Base-by-base conservation (phyloP, 1,284 basidiomycete species). In the Schizophyllum amplum region DNA sequence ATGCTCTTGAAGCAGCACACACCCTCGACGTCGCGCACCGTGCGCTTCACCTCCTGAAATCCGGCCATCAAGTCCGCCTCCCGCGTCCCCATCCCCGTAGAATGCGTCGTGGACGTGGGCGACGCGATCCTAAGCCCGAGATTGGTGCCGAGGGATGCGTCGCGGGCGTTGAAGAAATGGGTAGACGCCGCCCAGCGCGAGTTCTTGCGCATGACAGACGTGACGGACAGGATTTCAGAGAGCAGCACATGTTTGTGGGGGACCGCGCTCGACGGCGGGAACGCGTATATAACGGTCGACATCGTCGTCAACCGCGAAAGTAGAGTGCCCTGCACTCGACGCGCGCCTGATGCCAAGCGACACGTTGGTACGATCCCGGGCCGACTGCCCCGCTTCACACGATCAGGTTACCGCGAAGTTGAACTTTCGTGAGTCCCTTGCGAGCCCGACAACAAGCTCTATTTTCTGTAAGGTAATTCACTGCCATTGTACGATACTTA, bases 131-230 rank as follows among this genome's bases (percentile, higher is more conserved):
- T 76, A 51, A 92, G 76, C 33, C 89, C 89, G 51, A 91, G 79
- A 63, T 87, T 86, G 63, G 78, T 85, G 47, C 87, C 86, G 33
- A 90, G 72, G 24, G 51, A 24, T 47, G 84, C 79, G 65, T 87
- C 82, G 61, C 82, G 75, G 56, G 81, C 71, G 60, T 76, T 78
- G 63, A 83, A 75, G 52, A 80, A 78, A 65, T 84, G 79, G 47
- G 81, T 76, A 51, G 81, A 80, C 21, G 87, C 81, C 15, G 93
- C 87, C 94, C 94, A 96, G 53, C 94, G 84, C 52, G 93, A 92
- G 72, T 96, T 96, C 75, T 95, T 93, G 69, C 96, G 90, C 92
- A 99, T 97, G n/a, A 86, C 82, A 4, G 94, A 93, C 47, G 94
- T 97, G 64, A 99, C 91, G 11, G 92, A 81, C 56, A 95, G 80